phyloP scores from a whole-genome alignment of 1,139 yeast species.

The Yamadazyma atlantica region DNA sequence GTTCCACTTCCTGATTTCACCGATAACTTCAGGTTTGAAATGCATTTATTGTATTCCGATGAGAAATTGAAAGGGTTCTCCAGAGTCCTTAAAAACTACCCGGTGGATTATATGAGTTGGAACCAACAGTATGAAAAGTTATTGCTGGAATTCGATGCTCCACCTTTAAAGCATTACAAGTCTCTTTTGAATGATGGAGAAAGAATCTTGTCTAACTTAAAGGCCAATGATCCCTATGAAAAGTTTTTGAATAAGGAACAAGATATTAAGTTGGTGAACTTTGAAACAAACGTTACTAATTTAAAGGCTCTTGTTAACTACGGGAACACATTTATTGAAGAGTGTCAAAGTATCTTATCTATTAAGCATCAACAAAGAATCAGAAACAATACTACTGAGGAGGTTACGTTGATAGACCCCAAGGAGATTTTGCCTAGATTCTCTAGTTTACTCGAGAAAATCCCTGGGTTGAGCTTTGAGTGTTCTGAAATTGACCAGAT shows the following conservation, averaged over 20 bases:
- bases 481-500: slow-evolving; percentile 64
- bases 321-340: slow-evolving; percentile 54
- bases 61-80: slow-evolving; percentile 44
- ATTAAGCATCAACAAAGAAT: slow-evolving; percentile 53
- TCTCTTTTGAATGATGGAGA: slow-evolving; percentile 57
- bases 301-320: slow-evolving; percentile 43
- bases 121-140: slow-evolving; percentile 36
- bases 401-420: slow-evolving; percentile 12
- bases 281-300: slow-evolving; percentile 28
- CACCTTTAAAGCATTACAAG: slow-evolving; percentile 48
- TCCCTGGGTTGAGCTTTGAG: slow-evolving; percentile 50
- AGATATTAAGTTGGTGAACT: slow-evolving; percentile 15
- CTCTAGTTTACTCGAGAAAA: slow-evolving; percentile 40
- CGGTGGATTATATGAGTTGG: slow-evolving; percentile 56
- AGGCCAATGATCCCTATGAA: slow-evolving; percentile 19
- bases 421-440: slow-evolving; percentile 22
- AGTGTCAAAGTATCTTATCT: slow-evolving; percentile 53
- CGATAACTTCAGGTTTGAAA: slow-evolving; percentile 29
- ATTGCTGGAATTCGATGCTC: slow-evolving; percentile 41
- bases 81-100: slow-evolving; percentile 33
- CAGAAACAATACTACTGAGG: slow-evolving; percentile 22
- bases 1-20: slow-evolving; percentile 9
- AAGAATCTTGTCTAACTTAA: slow-evolving; percentile 39
- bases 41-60: slow-evolving; percentile 52
- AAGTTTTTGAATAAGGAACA: slow-evolving; percentile 4